Conservation (phyloP, 441 rosid genomes). For the Corymbia calophylla region DNA sequence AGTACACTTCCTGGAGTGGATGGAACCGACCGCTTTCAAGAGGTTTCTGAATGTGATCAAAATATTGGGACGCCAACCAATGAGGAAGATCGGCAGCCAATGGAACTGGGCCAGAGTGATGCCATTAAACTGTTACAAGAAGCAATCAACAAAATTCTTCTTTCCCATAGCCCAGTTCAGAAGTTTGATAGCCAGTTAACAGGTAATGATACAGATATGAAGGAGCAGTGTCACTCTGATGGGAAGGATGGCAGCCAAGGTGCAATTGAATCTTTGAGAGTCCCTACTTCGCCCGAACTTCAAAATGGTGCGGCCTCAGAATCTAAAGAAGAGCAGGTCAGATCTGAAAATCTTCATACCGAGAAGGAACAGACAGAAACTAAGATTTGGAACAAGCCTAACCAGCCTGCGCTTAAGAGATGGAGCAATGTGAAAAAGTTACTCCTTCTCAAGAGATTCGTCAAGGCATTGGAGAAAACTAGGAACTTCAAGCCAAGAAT, state of each 20-base stretch:
- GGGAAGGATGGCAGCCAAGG: background rate
- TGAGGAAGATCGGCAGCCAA: constrained; percentile 17
- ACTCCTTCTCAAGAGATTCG: constrained; percentile 64
- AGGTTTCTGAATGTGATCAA: constrained; percentile 11
- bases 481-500: constrained; percentile 42
- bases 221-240: background rate
- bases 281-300: background rate
- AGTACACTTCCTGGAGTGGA: constrained; percentile 2
- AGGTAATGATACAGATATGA: background rate
- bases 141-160: constrained; percentile 51
- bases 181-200: background rate
- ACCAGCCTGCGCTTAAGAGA: constrained; percentile 36
- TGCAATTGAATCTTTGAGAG: background rate
- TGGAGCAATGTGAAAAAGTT: constrained; percentile 84
- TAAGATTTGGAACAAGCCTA: constrained; percentile 18
- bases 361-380: constrained; percentile 19
- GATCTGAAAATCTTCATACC: background rate
- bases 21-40: constrained; percentile 3
- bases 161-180: background rate
- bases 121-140: constrained; percentile 71
- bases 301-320: background rate
- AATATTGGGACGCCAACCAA: constrained; percentile 6
- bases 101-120: constrained; percentile 35
- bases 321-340: background rate
- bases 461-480: constrained; percentile 68